A percentile compares a stretch with the other conserved stretches of the same genome.
Conservation (phyloP, 202 grass and related monocot genomes). For the Brachypodium distachyon region DNA sequence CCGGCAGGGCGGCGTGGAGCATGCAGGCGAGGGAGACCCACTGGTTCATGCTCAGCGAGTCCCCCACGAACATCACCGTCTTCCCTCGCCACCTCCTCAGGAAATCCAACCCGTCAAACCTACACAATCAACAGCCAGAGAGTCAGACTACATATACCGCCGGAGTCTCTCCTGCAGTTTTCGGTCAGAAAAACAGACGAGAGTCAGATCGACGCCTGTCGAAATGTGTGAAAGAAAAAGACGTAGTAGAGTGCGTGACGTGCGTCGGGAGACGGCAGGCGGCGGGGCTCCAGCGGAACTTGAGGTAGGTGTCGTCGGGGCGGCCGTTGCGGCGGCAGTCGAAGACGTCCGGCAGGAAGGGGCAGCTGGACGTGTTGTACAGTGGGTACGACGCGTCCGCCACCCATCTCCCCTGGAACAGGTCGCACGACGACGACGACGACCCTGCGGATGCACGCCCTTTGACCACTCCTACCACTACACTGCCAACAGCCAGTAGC, state of each 20-base stretch:
- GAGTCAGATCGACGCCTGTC: too few species aligned
- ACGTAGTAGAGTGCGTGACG: too few species aligned
- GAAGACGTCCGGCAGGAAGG: constrained; percentile 36
- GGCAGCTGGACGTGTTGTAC: constrained; percentile 33
- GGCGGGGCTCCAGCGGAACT: constrained; percentile 36
- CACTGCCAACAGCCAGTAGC: not conserved
- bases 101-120: constrained; percentile 35
- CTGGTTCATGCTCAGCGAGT: constrained; percentile 61
- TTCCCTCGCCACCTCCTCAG: constrained; percentile 35
- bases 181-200: too few species aligned
- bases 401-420: constrained; percentile 42
- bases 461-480: not conserved
- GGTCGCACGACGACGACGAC: constrained; percentile 1
- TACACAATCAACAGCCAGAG: not conserved
- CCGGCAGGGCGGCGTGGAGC: constrained; percentile 31
- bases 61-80: constrained; percentile 62
- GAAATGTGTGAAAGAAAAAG: too few species aligned
- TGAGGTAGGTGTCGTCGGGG: constrained; percentile 34
- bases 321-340: constrained; percentile 43
- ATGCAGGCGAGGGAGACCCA: constrained; percentile 43
- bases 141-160: not conserved
- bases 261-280: constrained; percentile 19
- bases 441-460: not conserved
- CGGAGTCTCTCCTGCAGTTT: too few species aligned
- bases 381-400: constrained; percentile 41